Conservation (phyloP, 164 flowering plant species). For the grape (Vitis vinifera) region ASM3070453v1 NC_081823.1:3562501-3563000, state of each 20-base stretch:
- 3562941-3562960: too few species aligned
- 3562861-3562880: not conserved
- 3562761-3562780: conserved; percentile 33
- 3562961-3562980: too few species aligned
- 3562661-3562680: conserved; percentile 37
- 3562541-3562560: not conserved
- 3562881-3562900: not conserved
- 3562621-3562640: not conserved
- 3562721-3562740: conserved; percentile 39
- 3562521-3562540: not conserved
- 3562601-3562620: too few species aligned
- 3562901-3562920: not conserved
- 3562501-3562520: not conserved
- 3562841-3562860: conserved; percentile 4
- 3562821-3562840: conserved; percentile 10
- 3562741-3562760: conserved; percentile 43
- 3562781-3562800: conserved; percentile 12
- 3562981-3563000: too few species aligned
- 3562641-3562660: conserved; percentile 46
- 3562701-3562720: conserved; percentile 31
- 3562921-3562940: too few species aligned
- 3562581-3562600: too few species aligned
- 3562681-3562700: conserved; percentile 17
- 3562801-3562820: not conserved
- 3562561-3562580: not conserved